Conservation (phyloP, 192 early-diverging fungal species). For the Rhizoclosmatium globosum region DNA sequence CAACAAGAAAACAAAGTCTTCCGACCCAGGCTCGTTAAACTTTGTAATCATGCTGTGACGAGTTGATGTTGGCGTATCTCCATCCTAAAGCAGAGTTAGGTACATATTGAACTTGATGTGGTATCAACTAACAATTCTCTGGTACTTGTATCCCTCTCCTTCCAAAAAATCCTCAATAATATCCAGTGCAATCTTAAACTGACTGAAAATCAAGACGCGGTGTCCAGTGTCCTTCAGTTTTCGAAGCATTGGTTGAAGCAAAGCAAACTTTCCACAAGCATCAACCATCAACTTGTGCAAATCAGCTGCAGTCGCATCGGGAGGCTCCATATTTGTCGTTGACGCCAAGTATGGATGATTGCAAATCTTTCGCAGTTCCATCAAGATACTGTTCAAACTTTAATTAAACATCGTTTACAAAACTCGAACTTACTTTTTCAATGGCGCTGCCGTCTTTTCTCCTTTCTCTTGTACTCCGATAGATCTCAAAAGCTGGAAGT, state of each 20-base stretch:
- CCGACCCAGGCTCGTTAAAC: conserved; percentile 70
- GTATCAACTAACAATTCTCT: conserved; percentile 52
- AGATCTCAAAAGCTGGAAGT: conserved; percentile 54
- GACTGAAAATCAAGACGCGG: conserved; percentile 83
- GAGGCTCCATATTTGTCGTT: conserved; percentile 62
- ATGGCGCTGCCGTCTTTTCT: conserved; percentile 39
- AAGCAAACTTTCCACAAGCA: conserved; percentile 67
- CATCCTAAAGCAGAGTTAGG: conserved; percentile 52
- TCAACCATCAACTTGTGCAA: conserved; percentile 66
- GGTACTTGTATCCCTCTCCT: conserved; percentile 56
- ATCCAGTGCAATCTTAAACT: conserved; percentile 85
- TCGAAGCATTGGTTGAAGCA: conserved; percentile 72
- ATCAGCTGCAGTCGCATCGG: conserved; percentile 42
- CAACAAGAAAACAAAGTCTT: conserved; percentile 72
- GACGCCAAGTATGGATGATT: conserved; percentile 73
- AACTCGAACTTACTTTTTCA: conserved; percentile 39
- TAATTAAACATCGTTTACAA: not conserved
- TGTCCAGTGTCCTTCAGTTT: conserved; percentile 68
- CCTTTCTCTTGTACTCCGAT: conserved; percentile 48
- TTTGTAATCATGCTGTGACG: conserved; percentile 67
- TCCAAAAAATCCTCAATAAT: conserved; percentile 80
- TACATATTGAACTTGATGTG: not conserved
- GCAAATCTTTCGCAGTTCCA: conserved; percentile 74
- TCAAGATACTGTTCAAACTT: conserved; percentile 59
- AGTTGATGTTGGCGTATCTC: conserved; percentile 55